Percentiles rank a stretch among this genome's conserved stretches.
phyloP scores from a whole-genome alignment of 495 filamentous ascomycete species.

The Talaromyces borbonicus region DNA sequence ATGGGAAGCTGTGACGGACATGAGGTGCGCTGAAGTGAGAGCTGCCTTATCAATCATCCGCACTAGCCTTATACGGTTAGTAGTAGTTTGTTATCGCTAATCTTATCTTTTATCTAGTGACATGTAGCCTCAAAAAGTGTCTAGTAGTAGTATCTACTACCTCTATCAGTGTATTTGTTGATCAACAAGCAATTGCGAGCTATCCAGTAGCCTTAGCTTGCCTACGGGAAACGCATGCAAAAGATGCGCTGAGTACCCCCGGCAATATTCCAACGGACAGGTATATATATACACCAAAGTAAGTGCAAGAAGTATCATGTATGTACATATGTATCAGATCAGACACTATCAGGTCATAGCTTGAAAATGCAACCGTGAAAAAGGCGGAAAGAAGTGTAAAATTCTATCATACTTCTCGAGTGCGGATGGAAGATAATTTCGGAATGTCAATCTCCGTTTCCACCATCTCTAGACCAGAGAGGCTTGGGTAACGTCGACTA shows the following conservation, averaged over 20 bases:
- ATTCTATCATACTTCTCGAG: constrained; percentile 29
- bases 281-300: not conserved
- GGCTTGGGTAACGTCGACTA: constrained; percentile 69
- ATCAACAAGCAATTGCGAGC: constrained; percentile 2
- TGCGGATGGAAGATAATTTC: constrained; percentile 28
- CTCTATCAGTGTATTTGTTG: no score
- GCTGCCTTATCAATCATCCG: not conserved
- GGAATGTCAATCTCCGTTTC: constrained; percentile 54
- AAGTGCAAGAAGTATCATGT: not conserved
- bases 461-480: constrained; percentile 76
- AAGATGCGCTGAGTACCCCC: no score
- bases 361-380: no score
- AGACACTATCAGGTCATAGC: not conserved
- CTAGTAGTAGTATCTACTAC: no score
- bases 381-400: constrained; percentile 12
- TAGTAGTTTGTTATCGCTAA: not conserved
- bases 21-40: not conserved
- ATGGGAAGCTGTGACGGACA: not conserved
- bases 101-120: no score
- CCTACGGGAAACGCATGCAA: not conserved
- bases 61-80: not conserved
- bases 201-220: constrained; percentile 10
- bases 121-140: no score
- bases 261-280: no score
- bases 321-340: not conserved